Conservation (phyloP, 108 stramenopile species). For the Seminavis robusta region DNA sequence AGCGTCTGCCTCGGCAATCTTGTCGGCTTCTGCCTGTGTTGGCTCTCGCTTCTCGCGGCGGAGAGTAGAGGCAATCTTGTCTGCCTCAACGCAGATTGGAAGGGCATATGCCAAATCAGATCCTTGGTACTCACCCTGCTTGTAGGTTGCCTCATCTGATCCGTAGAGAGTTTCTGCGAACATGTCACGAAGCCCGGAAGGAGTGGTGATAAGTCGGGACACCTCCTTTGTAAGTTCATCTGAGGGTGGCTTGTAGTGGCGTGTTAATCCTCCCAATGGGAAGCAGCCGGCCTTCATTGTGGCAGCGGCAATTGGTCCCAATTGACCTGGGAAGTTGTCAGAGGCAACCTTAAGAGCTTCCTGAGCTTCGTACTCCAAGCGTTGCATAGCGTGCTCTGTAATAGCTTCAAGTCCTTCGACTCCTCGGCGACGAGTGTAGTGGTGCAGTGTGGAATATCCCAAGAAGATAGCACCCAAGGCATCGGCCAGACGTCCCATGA, state of each 20-base stretch:
- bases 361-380: constrained; percentile 86
- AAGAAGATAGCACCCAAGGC: constrained; percentile 95
- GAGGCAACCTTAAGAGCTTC: constrained; percentile 90
- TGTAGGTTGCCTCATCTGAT: constrained; percentile 66
- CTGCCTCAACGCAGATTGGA: constrained; percentile 91
- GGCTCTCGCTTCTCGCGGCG: constrained; percentile 92
- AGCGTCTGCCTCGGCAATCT: constrained; percentile 92
- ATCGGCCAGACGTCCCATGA: constrained; percentile 95
- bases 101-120: constrained; percentile 85
- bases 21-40: constrained; percentile 84
- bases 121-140: constrained; percentile 84
- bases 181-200: constrained; percentile 77
- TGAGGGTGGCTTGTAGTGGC: constrained; percentile 80
- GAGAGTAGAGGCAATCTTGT: constrained; percentile 80
- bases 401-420: constrained; percentile 90
- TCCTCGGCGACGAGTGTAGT: constrained; percentile 86
- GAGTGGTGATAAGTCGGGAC: constrained; percentile 85
- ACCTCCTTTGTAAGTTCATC: constrained; percentile 93
- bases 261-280: constrained; percentile 83
- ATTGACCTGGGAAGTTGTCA: constrained; percentile 94
- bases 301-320: constrained; percentile 75
- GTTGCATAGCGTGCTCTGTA: constrained; percentile 96
- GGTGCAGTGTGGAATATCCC: constrained; percentile 96
- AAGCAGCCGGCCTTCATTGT: constrained; percentile 91
- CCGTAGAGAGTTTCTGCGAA: constrained; percentile 81